phyloP scores from a whole-genome alignment of 768 basidiomycete species.

The Leccinellum albellum region DNA sequence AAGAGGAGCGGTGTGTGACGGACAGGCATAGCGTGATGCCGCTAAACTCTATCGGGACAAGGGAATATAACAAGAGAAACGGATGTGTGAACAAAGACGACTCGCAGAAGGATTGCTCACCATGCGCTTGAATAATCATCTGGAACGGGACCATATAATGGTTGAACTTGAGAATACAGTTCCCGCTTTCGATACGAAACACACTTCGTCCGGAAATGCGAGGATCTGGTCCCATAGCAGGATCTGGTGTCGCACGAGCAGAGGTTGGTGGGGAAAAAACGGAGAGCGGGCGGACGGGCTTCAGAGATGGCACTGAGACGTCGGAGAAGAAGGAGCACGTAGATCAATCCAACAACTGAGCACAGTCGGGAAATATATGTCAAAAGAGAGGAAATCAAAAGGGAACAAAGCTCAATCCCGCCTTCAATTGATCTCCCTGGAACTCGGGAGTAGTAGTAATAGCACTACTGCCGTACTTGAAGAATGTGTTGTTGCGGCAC shows the following conservation, averaged over 20 bases:
- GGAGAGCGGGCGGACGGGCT: neutral
- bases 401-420: neutral
- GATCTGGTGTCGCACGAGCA: slow-evolving; percentile 13
- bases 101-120: slow-evolving; percentile 15
- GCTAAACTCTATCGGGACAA: slow-evolving; percentile 19
- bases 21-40: slow-evolving; percentile 12
- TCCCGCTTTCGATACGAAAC: slow-evolving; percentile 31
- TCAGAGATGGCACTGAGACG: neutral
- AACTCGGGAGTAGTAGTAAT: neutral
- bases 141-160: slow-evolving; percentile 31
- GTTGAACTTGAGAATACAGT: slow-evolving; percentile 28
- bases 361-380: neutral
- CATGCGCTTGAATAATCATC: slow-evolving; percentile 29
- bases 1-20: neutral
- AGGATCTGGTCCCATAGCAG: slow-evolving; percentile 34
- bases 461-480: too few relatives aligned
- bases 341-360: slow-evolving; percentile 26
- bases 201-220: slow-evolving; percentile 33
- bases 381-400: neutral
- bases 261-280: neutral
- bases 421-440: too few relatives aligned
- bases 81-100: too few relatives aligned
- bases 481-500: too few relatives aligned
- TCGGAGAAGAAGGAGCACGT: neutral
- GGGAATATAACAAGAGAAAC: neutral